These are phyloP conservation scores for Plasmodium gonderi DNA, from an alignment of 169 alveolate species.

Conservation along the genomic window DNA sequence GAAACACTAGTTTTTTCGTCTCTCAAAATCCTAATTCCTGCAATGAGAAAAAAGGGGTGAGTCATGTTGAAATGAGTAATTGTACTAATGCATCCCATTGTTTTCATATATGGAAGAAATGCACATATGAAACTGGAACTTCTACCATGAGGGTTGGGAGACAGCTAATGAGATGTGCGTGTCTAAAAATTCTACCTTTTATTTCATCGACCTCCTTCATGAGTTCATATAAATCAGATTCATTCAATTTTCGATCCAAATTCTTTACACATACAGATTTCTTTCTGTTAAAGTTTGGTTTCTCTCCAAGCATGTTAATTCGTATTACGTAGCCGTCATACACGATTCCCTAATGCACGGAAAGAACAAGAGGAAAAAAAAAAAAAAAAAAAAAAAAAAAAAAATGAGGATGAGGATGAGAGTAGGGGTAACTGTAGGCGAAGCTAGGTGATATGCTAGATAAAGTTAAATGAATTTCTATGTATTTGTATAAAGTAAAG, in stretches of 20 bases:
- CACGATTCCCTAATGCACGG: slow-evolving; percentile 27
- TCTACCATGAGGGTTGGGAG: neutral
- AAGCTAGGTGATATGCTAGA: too few relatives aligned
- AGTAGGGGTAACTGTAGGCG: neutral
- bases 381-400: neutral
- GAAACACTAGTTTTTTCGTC: slow-evolving; percentile 14
- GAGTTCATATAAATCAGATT: slow-evolving; percentile 21
- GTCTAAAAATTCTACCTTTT: neutral
- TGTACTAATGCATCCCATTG: neutral
- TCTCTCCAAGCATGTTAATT: slow-evolving; percentile 31
- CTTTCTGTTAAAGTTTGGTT: neutral
- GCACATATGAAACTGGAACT: too few relatives aligned
- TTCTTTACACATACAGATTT: slow-evolving; percentile 42
- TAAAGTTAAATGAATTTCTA: too few relatives aligned
- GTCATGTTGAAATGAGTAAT: neutral
- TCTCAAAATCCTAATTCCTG: slow-evolving; percentile 43
- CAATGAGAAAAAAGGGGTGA: neutral
- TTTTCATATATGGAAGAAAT: too few relatives aligned
- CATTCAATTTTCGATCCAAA: slow-evolving; percentile 10
- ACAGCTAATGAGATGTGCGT: neutral
- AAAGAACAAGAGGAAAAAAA: neutral
- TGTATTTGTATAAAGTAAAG: too few relatives aligned
- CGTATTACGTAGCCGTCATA: slow-evolving; percentile 48
- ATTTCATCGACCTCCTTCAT: slow-evolving; percentile 43
- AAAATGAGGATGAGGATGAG: neutral